Evolutionary conservation across 2,329 filamentous ascomycete genomes (phyloP), one percentile per base, ranked within the genome.

Genomic region (Corinectria fuckeliana): DNA sequence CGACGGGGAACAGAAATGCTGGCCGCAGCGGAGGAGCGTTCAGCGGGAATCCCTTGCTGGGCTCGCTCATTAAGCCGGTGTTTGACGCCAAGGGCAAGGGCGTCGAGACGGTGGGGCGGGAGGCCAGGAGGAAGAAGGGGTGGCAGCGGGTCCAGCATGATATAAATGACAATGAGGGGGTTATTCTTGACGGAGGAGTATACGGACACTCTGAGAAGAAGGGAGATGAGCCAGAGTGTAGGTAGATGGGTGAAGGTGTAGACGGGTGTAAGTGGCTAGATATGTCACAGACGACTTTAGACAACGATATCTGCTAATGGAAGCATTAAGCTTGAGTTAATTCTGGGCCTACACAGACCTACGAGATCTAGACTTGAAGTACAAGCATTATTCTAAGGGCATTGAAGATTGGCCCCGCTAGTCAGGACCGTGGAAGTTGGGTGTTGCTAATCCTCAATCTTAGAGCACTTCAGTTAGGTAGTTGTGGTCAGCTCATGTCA

Each of bases 41-140:
- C 68, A 89, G 87, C 66, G 82, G 79, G 56, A 93, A 92, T 63
- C 90, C 90, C 2, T 74, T 92, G 26, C 76, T 91, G 11, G 85
- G 85, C 2, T 82, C 82, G 0, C 70, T 92, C 63, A 89, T 92
- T 64, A 82, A 85, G 65, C 90, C 90, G 0, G 83, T 88, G 5
- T 86, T 76, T 52, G 77, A 85, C 55, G 75, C 76, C 14, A 84
- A 84, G 65, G 83, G 80, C 4, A 85, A 88, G 67, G 84, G 79
- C 6, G 61, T 63, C 0, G 76, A 76, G 44, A 66, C 64, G 11
- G 66, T 69, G 32, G 70, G 67, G n/a, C 76, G 82, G 16, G 76
- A 82, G 20, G 76, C 78, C 30, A 75, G 80, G 45, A 75, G 73
- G 47, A 76, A 73, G 16, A 78, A 76, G 30, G 76, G 78, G 44